phyloP scores from a whole-genome alignment of 768 basidiomycete genomes.

The Amanita polypyramis region DNA sequence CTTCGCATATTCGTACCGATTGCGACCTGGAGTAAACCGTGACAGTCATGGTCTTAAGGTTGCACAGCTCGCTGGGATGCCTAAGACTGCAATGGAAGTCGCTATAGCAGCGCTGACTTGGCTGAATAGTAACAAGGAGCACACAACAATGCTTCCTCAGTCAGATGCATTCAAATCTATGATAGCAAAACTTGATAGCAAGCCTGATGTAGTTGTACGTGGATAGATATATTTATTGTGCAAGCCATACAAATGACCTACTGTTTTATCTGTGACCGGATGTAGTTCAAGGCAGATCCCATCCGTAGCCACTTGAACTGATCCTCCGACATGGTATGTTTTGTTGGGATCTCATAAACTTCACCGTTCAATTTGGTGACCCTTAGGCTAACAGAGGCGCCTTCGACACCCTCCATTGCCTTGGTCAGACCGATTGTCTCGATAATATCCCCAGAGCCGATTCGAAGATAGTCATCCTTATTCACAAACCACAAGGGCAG shows the following conservation, averaged over 20 bases:
- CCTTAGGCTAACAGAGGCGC: conserved; percentile 40
- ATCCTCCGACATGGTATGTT: conserved; percentile 85
- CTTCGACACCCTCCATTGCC: conserved; percentile 40
- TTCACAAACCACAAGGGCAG: conserved; percentile 91
- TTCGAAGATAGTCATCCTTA: conserved; percentile 75
- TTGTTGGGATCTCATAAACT: conserved; percentile 56
- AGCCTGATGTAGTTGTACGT: not conserved
- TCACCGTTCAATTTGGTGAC: conserved; percentile 61
- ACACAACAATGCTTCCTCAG: conserved; percentile 3
- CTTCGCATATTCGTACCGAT: conserved; percentile 76
- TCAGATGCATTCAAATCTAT: conserved; percentile 3
- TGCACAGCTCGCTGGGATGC: conserved; percentile 81
- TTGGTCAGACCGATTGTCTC: conserved; percentile 78
- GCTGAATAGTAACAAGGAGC: conserved; percentile 18
- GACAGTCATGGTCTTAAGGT: conserved; percentile 90
- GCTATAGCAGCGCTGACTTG: conserved; percentile 43
- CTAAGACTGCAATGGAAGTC: conserved; percentile 44
- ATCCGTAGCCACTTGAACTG: conserved; percentile 85
- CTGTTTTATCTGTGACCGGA: conserved; percentile 45
- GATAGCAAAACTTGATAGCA: not conserved
- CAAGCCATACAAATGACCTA: not conserved
- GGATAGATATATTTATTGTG: not conserved
- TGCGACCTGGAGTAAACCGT: conserved; percentile 77
- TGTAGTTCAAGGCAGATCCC: conserved; percentile 86
- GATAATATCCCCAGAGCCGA: conserved; percentile 73